Base-by-base conservation (phyloP, 2,329 filamentous ascomycete species). In the Epichloe hybrida region DNA sequence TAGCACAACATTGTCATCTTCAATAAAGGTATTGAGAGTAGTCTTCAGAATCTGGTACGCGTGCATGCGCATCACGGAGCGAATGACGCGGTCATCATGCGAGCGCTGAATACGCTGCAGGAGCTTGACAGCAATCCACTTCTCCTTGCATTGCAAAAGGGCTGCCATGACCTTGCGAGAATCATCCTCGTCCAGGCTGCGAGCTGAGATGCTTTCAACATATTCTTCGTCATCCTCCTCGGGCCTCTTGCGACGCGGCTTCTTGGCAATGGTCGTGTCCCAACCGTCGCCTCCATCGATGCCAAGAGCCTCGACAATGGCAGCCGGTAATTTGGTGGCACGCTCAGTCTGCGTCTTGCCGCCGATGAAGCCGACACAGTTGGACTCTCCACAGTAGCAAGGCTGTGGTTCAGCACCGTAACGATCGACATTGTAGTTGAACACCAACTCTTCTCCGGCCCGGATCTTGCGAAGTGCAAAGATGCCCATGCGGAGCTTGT, bases 341-440 rank as follows among this genome's bases (percentile, higher is more conserved):
- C 88, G 86, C 66, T 95, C 91, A 2, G 93, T 97, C 69, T 98
- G 93, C 1, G 93, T 97, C 73, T 95, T 95, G 63, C 93, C 93
- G 58, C 93, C 93, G 58, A 98, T 96, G 68, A 88, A 97, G 50
- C 93, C 93, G 20, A 89, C 88, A 68, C 93, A 98, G 63, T 96
- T 97, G 17, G 83, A 76, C 68, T 98, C 93, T 55, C 81, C 90
- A 66, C 93, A 98, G 68, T 97, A 97, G 69, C 93, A 98, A 31
- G 88, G 89, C 67, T 97, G 91, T 42, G 93, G 91, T 59, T 98
- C 89, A 42, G 93, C 90, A 56, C 93, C 93, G 64, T 98, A 98
- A 57, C 93, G 84, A 68, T 98, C 93, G 57, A 98, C 93, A 61
- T 98, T 98, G 79, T 98, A 98, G 72, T 98, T 96, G 75, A 98